Conservation (phyloP, 1,139 yeast species). For the Blastobotrys indianensis region DNA sequence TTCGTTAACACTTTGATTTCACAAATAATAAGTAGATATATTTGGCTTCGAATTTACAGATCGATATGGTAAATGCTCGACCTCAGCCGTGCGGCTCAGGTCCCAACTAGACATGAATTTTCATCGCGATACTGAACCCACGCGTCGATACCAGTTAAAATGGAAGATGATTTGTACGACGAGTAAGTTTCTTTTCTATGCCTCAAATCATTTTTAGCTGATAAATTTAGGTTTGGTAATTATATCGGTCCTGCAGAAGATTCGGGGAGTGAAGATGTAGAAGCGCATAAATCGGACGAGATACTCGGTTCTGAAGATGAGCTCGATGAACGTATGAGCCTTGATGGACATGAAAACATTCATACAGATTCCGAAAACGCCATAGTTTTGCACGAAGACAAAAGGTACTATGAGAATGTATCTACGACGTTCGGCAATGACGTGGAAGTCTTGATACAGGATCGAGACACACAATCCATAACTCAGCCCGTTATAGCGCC, state of each 20-base stretch:
- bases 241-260: conserved; percentile 43
- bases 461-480: conserved; percentile 48
- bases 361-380: conserved; percentile 15
- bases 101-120: not conserved
- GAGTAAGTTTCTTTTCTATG: conserved; percentile 40
- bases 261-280: conserved; percentile 12
- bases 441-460: conserved; percentile 60
- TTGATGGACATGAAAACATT: conserved; percentile 10
- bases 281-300: conserved; percentile 1
- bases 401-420: conserved; percentile 40
- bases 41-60: too few species aligned
- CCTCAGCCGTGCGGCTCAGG: too few species aligned
- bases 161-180: conserved; percentile 55
- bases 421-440: conserved; percentile 47
- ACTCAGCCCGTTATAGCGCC: conserved; percentile 68
- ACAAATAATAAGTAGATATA: too few species aligned
- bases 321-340: conserved; percentile 6
- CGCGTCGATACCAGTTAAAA: not conserved
- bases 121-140: not conserved
- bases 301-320: conserved; percentile 23
- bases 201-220: conserved; percentile 19
- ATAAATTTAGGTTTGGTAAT: conserved; percentile 51
- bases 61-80: not conserved
- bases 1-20: too few species aligned
- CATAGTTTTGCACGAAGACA: conserved; percentile 43